Conservation (phyloP, 257 asterid species). For the Fraxinus quadrangulata region DNA sequence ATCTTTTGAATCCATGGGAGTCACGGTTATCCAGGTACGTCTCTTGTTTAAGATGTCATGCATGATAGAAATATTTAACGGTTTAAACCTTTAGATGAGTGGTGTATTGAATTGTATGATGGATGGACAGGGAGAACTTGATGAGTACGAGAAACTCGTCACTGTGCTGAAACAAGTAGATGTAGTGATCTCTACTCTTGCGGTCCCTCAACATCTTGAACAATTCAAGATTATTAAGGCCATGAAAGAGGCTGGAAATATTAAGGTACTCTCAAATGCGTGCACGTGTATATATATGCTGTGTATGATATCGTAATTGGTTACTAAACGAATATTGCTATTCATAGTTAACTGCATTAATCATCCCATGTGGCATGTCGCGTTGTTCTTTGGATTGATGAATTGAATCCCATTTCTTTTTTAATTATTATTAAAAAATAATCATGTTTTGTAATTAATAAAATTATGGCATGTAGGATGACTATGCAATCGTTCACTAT, state of each 20-base stretch:
- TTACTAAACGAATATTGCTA: neutral
- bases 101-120: neutral
- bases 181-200: slow-evolving; percentile 43
- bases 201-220: slow-evolving; percentile 45
- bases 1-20: slow-evolving; percentile 26
- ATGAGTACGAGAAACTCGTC: slow-evolving; percentile 36
- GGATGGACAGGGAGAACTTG: slow-evolving; percentile 34
- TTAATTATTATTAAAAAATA: too few relatives aligned
- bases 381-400: too few relatives aligned
- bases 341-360: too few relatives aligned
- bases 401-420: too few relatives aligned
- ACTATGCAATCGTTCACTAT: too few relatives aligned
- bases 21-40: slow-evolving; percentile 26
- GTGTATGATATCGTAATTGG: neutral
- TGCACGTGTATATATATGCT: too few relatives aligned
- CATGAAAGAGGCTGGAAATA: slow-evolving; percentile 41
- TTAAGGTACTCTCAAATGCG: slow-evolving; percentile 26
- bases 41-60: neutral
- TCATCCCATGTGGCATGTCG: too few relatives aligned
- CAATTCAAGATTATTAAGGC: slow-evolving; percentile 38
- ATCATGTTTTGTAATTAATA: too few relatives aligned
- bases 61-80: neutral
- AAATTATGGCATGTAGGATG: too few relatives aligned
- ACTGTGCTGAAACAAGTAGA: slow-evolving; percentile 32
- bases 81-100: neutral